These are phyloP conservation scores for Linum tenue DNA, from an alignment of 345 rosid genomes.

Conservation along the genomic window DNA sequence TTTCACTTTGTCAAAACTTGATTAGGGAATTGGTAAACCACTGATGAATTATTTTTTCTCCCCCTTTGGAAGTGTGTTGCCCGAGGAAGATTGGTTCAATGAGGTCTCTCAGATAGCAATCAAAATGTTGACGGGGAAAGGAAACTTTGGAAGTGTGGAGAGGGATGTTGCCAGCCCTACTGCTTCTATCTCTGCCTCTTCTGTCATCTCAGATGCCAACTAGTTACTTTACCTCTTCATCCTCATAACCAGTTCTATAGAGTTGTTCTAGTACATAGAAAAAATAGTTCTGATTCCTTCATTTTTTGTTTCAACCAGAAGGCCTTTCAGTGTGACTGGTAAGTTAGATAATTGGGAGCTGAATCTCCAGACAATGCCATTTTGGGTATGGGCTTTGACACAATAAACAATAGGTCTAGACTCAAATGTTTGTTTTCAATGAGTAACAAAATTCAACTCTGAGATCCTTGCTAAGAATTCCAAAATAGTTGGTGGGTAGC, in stretches of 20 bases:
- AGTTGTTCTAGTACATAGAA: constrained; percentile 26
- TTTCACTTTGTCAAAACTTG: neutral
- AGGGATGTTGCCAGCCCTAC: constrained; percentile 53
- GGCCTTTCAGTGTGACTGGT: neutral
- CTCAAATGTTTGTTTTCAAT: too few relatives aligned
- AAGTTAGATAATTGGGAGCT: too few relatives aligned
- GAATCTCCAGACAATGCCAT: too few relatives aligned
- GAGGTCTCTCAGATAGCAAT: constrained; percentile 84
- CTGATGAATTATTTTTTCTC: too few relatives aligned
- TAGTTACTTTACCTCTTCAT: neutral
- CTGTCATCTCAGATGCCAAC: constrained; percentile 18
- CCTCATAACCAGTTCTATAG: neutral
- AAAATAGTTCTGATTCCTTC: constrained; percentile 17
- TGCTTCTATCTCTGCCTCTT: constrained; percentile 26
- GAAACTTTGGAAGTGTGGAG: constrained; percentile 38
- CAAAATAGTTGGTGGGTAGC: too few relatives aligned
- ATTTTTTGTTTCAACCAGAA: neutral
- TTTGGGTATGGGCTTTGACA: too few relatives aligned
- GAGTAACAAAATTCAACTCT: too few relatives aligned
- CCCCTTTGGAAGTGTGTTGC: constrained; percentile 41
- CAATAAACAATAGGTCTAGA: too few relatives aligned
- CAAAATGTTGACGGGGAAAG: constrained; percentile 63
- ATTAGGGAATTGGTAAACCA: neutral
- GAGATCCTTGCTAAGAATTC: too few relatives aligned
- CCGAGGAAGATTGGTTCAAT: constrained; percentile 93